A percentile compares a stretch with the other conserved stretches of the same genome.
phyloP scores from a whole-genome alignment of 176 grass and related monocot genomes.

The Canna indica region DNA sequence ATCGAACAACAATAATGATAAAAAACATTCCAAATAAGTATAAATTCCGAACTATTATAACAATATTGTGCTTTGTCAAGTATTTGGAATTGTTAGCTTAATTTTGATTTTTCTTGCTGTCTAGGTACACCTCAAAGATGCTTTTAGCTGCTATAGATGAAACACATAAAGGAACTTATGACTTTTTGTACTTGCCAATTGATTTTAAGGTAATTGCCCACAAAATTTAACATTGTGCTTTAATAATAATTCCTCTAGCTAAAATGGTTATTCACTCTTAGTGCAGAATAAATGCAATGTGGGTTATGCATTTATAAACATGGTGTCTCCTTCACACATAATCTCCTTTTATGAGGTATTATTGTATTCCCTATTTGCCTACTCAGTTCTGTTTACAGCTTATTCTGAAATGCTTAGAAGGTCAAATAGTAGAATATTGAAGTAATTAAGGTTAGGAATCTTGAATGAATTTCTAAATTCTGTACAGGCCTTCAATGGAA shows the following conservation, averaged over 20 bases:
- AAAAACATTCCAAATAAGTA: conserved; percentile 40
- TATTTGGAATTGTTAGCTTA: not conserved
- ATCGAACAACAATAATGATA: conserved; percentile 48
- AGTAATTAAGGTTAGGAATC: not conserved
- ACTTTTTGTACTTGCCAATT: conserved; percentile 49
- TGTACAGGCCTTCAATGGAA: conserved; percentile 7
- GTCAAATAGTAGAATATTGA: not conserved
- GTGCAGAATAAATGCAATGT: conserved; percentile 58
- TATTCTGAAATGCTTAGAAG: not conserved
- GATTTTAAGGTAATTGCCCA: conserved; percentile 36
- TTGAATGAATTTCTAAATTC: not conserved
- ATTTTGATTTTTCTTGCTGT: conserved; percentile 1
- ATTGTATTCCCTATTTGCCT: not conserved
- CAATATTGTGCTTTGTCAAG: not conserved
- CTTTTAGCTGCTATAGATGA: conserved; percentile 45
- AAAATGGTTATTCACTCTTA: conserved; percentile 5
- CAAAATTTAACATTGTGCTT: not conserved
- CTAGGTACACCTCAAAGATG: conserved; percentile 44
- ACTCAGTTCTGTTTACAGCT: not conserved
- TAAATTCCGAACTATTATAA: not conserved
- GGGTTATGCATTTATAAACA: conserved; percentile 55
- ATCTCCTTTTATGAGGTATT: conserved; percentile 43
- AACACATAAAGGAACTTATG: conserved; percentile 39
- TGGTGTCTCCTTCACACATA: conserved; percentile 31
- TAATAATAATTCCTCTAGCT: not conserved